phyloP scores from a whole-genome alignment of 176 grass and related monocot species.

The Triticum monococcum region DNA sequence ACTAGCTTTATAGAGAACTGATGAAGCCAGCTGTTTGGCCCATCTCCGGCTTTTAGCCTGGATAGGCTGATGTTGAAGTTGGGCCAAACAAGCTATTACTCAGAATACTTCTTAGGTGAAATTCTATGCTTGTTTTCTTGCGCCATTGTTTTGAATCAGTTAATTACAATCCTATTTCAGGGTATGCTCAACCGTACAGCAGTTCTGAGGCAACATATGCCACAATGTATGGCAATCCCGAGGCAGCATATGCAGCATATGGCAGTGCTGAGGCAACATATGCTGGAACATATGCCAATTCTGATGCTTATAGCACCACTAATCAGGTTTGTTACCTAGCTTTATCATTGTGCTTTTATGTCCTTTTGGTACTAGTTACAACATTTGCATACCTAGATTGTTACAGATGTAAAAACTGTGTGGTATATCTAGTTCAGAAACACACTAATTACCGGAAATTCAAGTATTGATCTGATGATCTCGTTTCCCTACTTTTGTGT shows the following conservation, averaged over 20 bases:
- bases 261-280: slow-evolving; percentile 37
- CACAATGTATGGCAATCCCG: slow-evolving; percentile 37
- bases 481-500: not conserved
- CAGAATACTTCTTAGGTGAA: slow-evolving; percentile 7
- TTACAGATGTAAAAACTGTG: slow-evolving; percentile 2
- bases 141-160: not conserved
- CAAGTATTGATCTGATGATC: not conserved
- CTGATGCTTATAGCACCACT: slow-evolving; percentile 52
- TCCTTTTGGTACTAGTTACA: not conserved
- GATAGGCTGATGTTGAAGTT: not conserved
- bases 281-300: slow-evolving; percentile 22
- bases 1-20: not conserved
- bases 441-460: not conserved
- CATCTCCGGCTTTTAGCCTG: not conserved
- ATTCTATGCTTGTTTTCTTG: slow-evolving; percentile 14
- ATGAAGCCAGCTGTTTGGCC: not conserved
- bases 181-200: slow-evolving; percentile 41
- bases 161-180: slow-evolving; percentile 36
- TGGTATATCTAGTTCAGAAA: not conserved
- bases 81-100: not conserved
- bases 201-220: slow-evolving; percentile 45
- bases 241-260: slow-evolving; percentile 30
- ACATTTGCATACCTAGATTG: not conserved
- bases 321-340: slow-evolving; percentile 53
- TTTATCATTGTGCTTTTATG: slow-evolving; percentile 19